Percentiles rank a stretch among this genome's conserved stretches.
These are phyloP conservation scores for Conticribra weissflogii DNA, from an alignment of 108 stramenopile species.

Conservation along the genomic window DNA sequence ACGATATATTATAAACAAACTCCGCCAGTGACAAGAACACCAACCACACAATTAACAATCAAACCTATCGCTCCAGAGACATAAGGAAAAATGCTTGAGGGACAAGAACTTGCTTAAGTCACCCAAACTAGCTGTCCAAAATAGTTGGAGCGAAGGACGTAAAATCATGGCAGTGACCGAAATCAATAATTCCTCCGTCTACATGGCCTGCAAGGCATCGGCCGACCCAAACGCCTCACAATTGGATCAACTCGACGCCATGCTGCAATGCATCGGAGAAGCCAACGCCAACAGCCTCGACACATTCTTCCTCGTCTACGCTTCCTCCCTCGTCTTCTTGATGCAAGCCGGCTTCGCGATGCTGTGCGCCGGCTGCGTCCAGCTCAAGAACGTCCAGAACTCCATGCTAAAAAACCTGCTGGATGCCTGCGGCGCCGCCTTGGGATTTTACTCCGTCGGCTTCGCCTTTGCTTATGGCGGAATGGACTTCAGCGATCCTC, in stretches of 20 bases:
- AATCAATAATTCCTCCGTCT: constrained; percentile 12
- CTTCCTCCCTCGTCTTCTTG: constrained; percentile 78
- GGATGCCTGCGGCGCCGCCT: constrained; percentile 80
- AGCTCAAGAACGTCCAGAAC: constrained; percentile 88
- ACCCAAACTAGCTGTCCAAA: too few species aligned
- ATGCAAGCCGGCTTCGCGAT: constrained; percentile 87
- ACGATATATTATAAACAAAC: too few species aligned
- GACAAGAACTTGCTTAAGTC: too few species aligned
- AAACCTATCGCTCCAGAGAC: too few species aligned
- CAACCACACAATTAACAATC: too few species aligned
- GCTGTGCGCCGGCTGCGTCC: constrained; percentile 87
- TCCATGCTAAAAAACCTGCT: constrained; percentile 89
- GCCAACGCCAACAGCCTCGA: constrained; percentile 23
- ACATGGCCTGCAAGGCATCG: constrained; percentile 12
- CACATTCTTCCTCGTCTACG: constrained; percentile 72
- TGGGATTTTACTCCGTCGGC: constrained; percentile 84
- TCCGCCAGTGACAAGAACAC: too few species aligned
- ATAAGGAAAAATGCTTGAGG: too few species aligned
- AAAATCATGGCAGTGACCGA: background rate
- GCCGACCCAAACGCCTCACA: background rate
- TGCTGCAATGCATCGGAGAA: constrained; percentile 25
- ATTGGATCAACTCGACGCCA: constrained; percentile 4
- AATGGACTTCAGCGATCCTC: constrained; percentile 35
- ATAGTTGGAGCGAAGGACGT: too few species aligned
- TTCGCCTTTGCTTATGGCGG: constrained; percentile 85